phyloP scores from a whole-genome alignment of 352 stramenopile genomes.

The Peronospora belbahrii region DNA sequence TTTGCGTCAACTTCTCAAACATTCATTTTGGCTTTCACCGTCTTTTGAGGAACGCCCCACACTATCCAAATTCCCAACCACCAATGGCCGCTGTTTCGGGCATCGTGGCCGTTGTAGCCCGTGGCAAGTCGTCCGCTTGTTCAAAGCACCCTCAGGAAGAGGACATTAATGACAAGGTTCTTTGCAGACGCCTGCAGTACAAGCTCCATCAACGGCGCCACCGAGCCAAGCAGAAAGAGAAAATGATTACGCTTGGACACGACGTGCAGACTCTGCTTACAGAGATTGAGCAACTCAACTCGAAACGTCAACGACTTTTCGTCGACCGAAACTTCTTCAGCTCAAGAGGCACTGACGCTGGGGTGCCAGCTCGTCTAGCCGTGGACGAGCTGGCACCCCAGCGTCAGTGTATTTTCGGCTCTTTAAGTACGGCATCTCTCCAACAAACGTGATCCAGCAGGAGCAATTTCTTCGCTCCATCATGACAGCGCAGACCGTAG shows the following conservation, averaged over 20 bases:
- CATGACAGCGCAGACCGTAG: constrained; percentile 37
- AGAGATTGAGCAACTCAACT: constrained; percentile 33
- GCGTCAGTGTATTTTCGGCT: constrained; percentile 33
- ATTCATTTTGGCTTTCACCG: not conserved
- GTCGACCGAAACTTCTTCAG: constrained; percentile 29
- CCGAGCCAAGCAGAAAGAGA: constrained; percentile 55
- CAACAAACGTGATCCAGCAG: constrained; percentile 17
- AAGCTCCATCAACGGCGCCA: constrained; percentile 63
- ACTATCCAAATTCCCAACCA: not conserved
- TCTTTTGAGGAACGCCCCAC: not conserved
- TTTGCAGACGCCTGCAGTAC: constrained; percentile 46
- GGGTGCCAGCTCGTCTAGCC: constrained; percentile 27
- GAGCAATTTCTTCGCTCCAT: constrained; percentile 45
- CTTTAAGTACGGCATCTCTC: constrained; percentile 41
- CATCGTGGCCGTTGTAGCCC: not conserved
- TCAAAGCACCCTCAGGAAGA: constrained; percentile 3
- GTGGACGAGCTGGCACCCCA: no score
- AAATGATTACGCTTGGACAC: constrained; percentile 30
- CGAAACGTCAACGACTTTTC: constrained; percentile 22
- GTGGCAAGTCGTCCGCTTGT: constrained; percentile 4
- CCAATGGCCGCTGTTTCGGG: constrained; percentile 13
- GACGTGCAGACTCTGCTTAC: constrained; percentile 33
- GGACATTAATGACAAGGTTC: constrained; percentile 34
- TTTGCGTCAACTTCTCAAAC: not conserved
- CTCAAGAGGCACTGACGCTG: constrained; percentile 18